Evolutionary conservation across 192 early-diverging fungal species (phyloP).

Genomic region (Mortierella claussenii): DNA sequence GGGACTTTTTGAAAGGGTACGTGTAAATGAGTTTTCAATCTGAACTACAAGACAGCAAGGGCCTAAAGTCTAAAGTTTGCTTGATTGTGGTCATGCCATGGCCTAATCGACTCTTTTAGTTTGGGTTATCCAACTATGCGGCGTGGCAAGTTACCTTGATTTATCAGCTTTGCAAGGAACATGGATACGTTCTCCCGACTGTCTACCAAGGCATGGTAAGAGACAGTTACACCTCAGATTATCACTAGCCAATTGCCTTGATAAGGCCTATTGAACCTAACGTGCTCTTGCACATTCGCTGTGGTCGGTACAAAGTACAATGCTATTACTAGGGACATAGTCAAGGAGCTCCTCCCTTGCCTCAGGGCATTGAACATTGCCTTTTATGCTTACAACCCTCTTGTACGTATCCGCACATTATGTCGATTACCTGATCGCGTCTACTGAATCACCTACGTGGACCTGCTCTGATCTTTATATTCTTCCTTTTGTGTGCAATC

Average conservation of each 20-base stretch:
- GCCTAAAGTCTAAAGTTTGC: not conserved
- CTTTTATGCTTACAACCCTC: constrained; percentile 75
- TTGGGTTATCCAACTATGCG: constrained; percentile 49
- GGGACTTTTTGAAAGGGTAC: constrained; percentile 58
- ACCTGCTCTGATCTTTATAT: not conserved
- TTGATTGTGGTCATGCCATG: not conserved
- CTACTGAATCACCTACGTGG: too few relatives aligned
- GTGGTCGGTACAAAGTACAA: too few relatives aligned
- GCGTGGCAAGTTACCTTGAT: constrained; percentile 45
- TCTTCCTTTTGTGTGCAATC: not conserved
- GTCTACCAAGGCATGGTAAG: constrained; percentile 53
- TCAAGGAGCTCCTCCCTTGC: constrained; percentile 66
- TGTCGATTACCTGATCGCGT: too few relatives aligned
- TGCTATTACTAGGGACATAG: constrained; percentile 53
- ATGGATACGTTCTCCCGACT: constrained; percentile 49
- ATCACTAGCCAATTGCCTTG: not conserved
- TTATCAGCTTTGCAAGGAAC: constrained; percentile 39
- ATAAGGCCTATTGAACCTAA: too few relatives aligned
- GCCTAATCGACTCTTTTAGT: constrained; percentile 12
- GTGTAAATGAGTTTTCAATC: not conserved
- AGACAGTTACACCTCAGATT: not conserved
- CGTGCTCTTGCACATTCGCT: too few relatives aligned
- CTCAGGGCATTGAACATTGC: constrained; percentile 62
- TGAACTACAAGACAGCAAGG: too few relatives aligned
- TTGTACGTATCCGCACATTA: too few relatives aligned